A percentile compares a stretch with the other conserved stretches of the same genome.
These are phyloP conservation scores for Chaetomium strumarium DNA, from an alignment of 2,329 filamentous ascomycete genomes.

Conservation along the genomic window DNA sequence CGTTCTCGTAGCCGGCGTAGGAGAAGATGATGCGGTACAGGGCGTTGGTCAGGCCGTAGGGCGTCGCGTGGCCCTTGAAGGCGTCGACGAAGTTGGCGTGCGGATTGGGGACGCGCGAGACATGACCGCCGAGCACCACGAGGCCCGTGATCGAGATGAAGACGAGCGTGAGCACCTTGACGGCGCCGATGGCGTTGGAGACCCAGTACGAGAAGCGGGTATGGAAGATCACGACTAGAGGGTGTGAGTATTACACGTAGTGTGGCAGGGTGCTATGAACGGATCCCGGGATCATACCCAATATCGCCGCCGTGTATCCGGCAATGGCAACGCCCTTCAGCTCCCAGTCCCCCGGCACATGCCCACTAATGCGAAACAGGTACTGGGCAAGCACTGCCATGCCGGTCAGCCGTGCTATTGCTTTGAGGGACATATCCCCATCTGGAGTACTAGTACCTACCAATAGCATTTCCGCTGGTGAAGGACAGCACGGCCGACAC, in stretches of 20 bases:
- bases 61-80: slow-evolving; percentile 44
- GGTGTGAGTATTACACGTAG: not conserved
- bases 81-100: slow-evolving; percentile 48
- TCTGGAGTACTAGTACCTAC: too few species aligned
- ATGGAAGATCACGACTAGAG: slow-evolving; percentile 37
- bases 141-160: slow-evolving; percentile 53
- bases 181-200: slow-evolving; percentile 47
- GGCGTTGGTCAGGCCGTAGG: slow-evolving; percentile 49
- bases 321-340: slow-evolving; percentile 61
- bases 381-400: slow-evolving; percentile 57
- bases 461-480: too few species aligned
- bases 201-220: slow-evolving; percentile 49
- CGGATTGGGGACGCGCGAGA: slow-evolving; percentile 43
- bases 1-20: slow-evolving; percentile 52
- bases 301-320: slow-evolving; percentile 52
- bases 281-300: slow-evolving; percentile 44
- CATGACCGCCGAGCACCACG: slow-evolving; percentile 52
- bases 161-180: slow-evolving; percentile 54
- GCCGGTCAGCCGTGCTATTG: not conserved
- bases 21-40: slow-evolving; percentile 55
- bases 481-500: too few species aligned
- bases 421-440: too few species aligned
- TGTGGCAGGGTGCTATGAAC: too few species aligned
- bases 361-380: slow-evolving; percentile 51
- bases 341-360: slow-evolving; percentile 53